Conservation (phyloP, 768 basidiomycete species). For the Coprinellus aureogranulatus region DNA sequence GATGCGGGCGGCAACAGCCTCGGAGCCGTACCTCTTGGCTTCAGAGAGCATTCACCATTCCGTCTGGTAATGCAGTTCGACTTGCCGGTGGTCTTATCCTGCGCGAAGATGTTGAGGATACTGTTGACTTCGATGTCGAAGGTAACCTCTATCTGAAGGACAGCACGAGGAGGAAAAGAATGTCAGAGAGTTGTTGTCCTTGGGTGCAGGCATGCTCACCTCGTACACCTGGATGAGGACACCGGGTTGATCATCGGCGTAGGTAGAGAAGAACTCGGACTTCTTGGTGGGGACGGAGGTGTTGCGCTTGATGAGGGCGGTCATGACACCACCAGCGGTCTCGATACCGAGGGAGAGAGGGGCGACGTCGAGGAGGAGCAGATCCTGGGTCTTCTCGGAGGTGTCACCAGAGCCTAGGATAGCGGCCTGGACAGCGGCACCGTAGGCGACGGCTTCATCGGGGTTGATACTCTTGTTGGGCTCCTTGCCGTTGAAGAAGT, state of each 20-base stretch:
- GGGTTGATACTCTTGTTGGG: slow-evolving; percentile 99
- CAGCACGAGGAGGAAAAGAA: slow-evolving; percentile 93
- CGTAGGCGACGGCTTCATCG: slow-evolving; percentile 97
- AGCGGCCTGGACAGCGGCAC: slow-evolving; percentile 97
- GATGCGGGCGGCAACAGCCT: slow-evolving; percentile 88
- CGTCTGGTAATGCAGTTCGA: slow-evolving; percentile 92
- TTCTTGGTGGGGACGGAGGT: slow-evolving; percentile 98
- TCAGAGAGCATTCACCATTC: slow-evolving; percentile 97
- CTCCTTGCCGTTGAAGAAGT: slow-evolving; percentile 98
- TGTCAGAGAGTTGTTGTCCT: slow-evolving; percentile 98
- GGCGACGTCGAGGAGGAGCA: slow-evolving; percentile 91
- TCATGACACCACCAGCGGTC: slow-evolving; percentile 99
- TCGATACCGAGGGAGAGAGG: slow-evolving; percentile 90
- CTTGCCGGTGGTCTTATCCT: slow-evolving; percentile 96
- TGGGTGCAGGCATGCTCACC: slow-evolving; percentile 97
- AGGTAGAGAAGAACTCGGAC: slow-evolving; percentile 97
- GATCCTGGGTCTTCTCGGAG: slow-evolving; percentile 95
- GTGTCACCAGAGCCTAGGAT: slow-evolving; percentile 93
- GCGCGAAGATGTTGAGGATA: slow-evolving; percentile 91
- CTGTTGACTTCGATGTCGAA: slow-evolving; percentile 59
- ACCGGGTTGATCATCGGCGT: slow-evolving; percentile 97
- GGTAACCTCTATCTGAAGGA: slow-evolving; percentile 54
- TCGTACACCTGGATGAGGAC: slow-evolving; percentile 93
- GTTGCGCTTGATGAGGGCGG: slow-evolving; percentile 96
- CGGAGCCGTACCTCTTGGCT: slow-evolving; percentile 90